Conservation (phyloP, 768 basidiomycete species). For the Naematelia encephala region DNA sequence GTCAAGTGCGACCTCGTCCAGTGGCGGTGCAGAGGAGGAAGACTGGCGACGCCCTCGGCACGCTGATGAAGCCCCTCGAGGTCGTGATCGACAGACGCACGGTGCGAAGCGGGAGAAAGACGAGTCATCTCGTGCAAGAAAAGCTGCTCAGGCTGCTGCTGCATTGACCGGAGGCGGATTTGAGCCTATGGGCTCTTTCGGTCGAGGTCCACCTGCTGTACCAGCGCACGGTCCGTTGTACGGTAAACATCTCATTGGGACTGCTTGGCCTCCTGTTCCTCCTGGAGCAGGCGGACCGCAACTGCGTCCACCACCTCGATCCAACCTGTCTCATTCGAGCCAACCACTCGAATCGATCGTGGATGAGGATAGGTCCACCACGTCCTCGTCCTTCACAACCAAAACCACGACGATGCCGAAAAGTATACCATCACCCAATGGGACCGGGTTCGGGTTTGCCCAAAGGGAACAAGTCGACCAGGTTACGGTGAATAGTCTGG, state of each 20-base stretch:
- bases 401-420: not conserved
- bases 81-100: slow-evolving; percentile 7
- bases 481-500: not conserved
- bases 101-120: slow-evolving; percentile 9
- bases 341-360: slow-evolving; percentile 4
- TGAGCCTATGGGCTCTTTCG: slow-evolving; percentile 40
- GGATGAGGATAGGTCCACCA: not conserved
- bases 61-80: slow-evolving; percentile 5
- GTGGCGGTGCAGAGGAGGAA: slow-evolving; percentile 30
- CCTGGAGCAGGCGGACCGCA: not conserved
- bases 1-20: slow-evolving; percentile 28
- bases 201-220: slow-evolving; percentile 14
- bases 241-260: not conserved
- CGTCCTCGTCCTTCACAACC: not conserved
- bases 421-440: not conserved
- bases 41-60: slow-evolving; percentile 25
- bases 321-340: not conserved
- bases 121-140: slow-evolving; percentile 28
- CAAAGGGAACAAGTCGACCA: not conserved
- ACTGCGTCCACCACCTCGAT: slow-evolving; percentile 10
- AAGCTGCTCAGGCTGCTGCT: slow-evolving; percentile 39
- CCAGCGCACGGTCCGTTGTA: not conserved
- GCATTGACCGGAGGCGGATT: slow-evolving; percentile 29
- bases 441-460: no score
- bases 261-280: not conserved